Evolutionary conservation across 257 asterid species (phyloP).

Genomic region (Fraxinus pennsylvanica): DNA sequence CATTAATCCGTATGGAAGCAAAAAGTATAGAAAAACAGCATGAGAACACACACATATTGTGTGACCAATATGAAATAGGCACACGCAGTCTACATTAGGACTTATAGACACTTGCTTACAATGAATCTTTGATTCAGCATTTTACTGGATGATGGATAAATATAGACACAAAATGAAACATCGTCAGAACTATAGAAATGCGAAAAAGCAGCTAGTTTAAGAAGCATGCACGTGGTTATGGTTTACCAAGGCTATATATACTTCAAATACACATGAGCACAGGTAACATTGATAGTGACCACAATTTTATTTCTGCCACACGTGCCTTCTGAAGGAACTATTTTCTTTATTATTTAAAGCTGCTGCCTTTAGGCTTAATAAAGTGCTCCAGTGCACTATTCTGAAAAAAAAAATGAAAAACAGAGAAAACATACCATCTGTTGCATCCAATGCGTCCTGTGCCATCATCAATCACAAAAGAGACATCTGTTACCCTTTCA

Average conservation of each 20-base stretch:
- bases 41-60: neutral
- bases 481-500: conserved; percentile 57
- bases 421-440: conserved; percentile 57
- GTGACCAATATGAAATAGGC: neutral
- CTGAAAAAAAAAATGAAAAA: neutral
- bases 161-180: neutral
- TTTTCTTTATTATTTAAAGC: neutral
- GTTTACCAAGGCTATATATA: neutral
- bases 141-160: neutral
- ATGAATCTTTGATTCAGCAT: neutral
- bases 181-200: neutral
- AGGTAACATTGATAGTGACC: neutral
- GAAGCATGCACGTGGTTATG: neutral
- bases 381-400: neutral
- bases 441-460: conserved; percentile 79
- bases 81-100: neutral
- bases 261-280: neutral
- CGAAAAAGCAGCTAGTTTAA: neutral
- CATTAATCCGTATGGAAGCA: conserved; percentile 9
- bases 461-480: conserved; percentile 81
- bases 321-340: neutral
- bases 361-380: neutral
- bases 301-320: neutral
- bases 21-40: neutral
- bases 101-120: neutral